Evolutionary conservation across 2,329 filamentous ascomycete species (phyloP), one percentile per base, ranked within the genome.

Genomic region (Zasmidium citrigriseum): DNA sequence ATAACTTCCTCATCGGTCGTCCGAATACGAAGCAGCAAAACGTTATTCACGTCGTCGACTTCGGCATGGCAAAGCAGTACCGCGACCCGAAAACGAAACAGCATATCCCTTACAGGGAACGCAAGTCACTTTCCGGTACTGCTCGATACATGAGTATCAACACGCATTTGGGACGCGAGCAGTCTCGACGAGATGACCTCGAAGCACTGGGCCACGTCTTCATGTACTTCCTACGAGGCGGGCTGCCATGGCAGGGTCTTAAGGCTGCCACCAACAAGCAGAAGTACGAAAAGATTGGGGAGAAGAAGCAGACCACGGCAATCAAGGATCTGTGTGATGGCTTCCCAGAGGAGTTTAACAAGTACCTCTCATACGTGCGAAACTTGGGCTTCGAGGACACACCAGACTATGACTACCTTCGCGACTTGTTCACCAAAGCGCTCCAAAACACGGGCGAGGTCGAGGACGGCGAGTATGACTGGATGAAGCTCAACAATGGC

Each of bases 91-190:
- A 98, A 83, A 96, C 95, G 38, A 98, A 98, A 79, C 95, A 98
- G 77, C 95, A 99, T 78, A 98, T 98, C 67, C 93, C 95, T 12
- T 98, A 98, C 76, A 86, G 95, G 71, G 95, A 98, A 80, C 87
- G 95, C 70, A 99, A 99, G 79, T 96, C 93, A 4, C 82, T 99
- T 60, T 98, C 93, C 3, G 95, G 95, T 63, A 99, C 95, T 58
- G 95, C 95, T 63, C 86, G 95, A 74, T 99, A 99, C 78, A 98
- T 98, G 95, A 96, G 91, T 80, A 98, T 99, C 85, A 99, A 99
- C 79, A 99, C 95, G 57, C 95, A 99, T 82, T 79, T 98, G 66
- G 95, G 95, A 54, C 88, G 95, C 60, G 95, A 99, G 75, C 95
- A 99, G 76, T 98, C 93, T 58, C 88, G 95, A 73, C 85, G 95